Evolutionary conservation across 2,329 filamentous ascomycete species (phyloP), one percentile per base, ranked within the genome.

Genomic region (Teratosphaeria pseudoeucalypti): DNA sequence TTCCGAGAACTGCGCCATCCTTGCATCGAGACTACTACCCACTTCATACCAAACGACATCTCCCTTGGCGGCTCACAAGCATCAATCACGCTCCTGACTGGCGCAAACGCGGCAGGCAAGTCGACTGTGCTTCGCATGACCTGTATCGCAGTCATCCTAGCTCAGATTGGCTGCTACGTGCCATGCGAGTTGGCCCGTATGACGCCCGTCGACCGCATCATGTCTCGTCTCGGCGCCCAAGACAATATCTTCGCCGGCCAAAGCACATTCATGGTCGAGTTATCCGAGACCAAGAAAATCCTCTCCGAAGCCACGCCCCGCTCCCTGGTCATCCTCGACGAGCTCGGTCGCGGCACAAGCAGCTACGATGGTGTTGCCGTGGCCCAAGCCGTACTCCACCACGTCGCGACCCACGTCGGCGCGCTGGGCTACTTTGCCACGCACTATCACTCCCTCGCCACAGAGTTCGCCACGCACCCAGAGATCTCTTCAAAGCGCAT

Each of bases 231-330:
- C 0, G 94, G 94, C 10, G 94, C 94, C 55, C 96, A 97, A 70
- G 94, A 99, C 83, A 97, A 97, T 74, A 99, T 99, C 68, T 97
- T 99, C 71, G 94, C 92, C 1, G 90, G 92, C 0, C 94, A 99
- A 74, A 95, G 90, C 14, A 99, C 94, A 2, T 99, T 99, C 79
- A 97, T 99, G 70, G 92, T 99, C 32, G 94, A 99, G 75, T 79
- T 99, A 1, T 92, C 91, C 0, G 94, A 99, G 73, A 99, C 94
- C 0, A 96, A 97, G 78, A 97, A 97, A 80, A 99, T 99, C 56
- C 81, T 99, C 0, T 85, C 90, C 0, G 94, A 97, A 76, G 94
- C 94, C 0, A 96, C 92, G 0, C 88, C 92, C 0, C 89, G 92
- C 11, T 96, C 91, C 0, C 84, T 99, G 0, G 94, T 99, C 58